Conservation (phyloP, 129 eudicot species). For the Saposhnikovia divaricata region DNA sequence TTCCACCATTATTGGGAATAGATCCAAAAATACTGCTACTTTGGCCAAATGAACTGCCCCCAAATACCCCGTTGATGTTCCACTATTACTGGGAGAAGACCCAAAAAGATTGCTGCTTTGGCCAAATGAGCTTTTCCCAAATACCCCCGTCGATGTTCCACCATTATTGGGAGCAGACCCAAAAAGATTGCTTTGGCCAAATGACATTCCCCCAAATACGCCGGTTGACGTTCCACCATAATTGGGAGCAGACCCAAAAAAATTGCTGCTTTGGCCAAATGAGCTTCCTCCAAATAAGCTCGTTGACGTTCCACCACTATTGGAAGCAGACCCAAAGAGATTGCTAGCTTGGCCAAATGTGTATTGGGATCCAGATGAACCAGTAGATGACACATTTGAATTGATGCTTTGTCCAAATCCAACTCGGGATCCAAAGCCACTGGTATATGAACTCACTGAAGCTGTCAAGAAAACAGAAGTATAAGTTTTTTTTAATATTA, state of each 20-base stretch:
- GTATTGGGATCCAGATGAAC: background rate
- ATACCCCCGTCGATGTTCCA: background rate
- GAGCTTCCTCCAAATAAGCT: too few species aligned
- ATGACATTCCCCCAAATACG: background rate
- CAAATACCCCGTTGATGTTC: too few species aligned
- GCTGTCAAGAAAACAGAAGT: conserved; percentile 5
- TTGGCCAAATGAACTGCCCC: background rate
- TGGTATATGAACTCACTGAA: background rate
- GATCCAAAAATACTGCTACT: background rate
- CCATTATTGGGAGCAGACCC: background rate
- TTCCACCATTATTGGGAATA: too few species aligned
- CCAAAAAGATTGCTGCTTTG: background rate
- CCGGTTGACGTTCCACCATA: background rate
- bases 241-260: background rate
- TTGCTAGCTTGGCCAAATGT: conserved; percentile 2
- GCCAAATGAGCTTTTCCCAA: background rate
- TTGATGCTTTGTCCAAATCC: background rate
- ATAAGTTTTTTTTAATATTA: background rate
- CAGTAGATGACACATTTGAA: background rate
- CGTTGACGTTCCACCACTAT: background rate
- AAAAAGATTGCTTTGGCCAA: background rate
- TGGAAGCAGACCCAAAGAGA: background rate
- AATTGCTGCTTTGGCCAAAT: background rate
- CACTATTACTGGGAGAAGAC: background rate
- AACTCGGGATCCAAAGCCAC: background rate